Base-by-base conservation (phyloP, 192 early-diverging fungal genomes). In the Gigaspora rosea region DNA sequence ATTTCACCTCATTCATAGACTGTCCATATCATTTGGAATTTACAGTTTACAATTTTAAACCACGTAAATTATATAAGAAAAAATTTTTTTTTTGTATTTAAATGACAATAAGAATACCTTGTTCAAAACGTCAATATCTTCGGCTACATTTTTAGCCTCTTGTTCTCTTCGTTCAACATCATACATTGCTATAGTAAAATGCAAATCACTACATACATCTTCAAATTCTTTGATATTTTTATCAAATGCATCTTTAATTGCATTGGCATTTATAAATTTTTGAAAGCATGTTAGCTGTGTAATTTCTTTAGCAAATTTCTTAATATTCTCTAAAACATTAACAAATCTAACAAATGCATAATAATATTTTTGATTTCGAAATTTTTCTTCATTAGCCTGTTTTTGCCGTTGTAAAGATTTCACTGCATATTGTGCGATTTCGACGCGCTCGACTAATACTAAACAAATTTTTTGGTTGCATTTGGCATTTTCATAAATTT, bases 301-400 rank as follows among this genome's bases (percentile, higher is more conserved):
- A 18, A 71, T 22, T 18, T 71, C 70, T 71, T 71, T 32, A 51
- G 35, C 50, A 16, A 71, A 71, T 13, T 9, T 56, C 18, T 12
- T 71, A 56, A 71, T 71, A 11, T 71, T 51, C 32, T 71, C 52
- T 36, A 71, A 56, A 32, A 71, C 32, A 35, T 51, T 13, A 15
- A 54, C 50, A 27, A 71, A 71, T 13, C 52, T 49, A 51, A 52
- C 18, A 51, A 51, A 71, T 36, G 70, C 20, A 11, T 71, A 12
- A 56, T 71, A 71, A 49, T 51, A 71, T n/a, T 71, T 18, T 56
- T 71, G 70, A 33, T 33, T 33, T 33, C 16, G 51, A 71, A 71
- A 71, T 18, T 32, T 33, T 41, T 52, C n/a, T 41, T 71, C 70
- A 56, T 71, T 20, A 9, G 11, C 11, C 12, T 71, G 51, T 20